A percentile compares a stretch with the other conserved stretches of the same genome.
phyloP scores from a whole-genome alignment of 805 yeast species.

The Pichia exigua region DNA sequence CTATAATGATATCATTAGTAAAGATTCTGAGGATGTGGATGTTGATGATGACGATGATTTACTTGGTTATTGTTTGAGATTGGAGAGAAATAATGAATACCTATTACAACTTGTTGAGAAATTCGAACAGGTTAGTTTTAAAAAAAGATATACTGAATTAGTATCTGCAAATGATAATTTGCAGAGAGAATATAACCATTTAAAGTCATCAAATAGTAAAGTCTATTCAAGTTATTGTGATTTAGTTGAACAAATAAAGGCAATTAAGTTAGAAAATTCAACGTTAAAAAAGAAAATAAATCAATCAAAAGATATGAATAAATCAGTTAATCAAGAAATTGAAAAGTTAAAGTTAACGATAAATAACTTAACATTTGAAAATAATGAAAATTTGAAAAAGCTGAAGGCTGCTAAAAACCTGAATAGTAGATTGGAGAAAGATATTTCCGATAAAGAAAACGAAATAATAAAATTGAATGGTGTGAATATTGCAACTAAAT shows the following conservation, averaged over 20 bases:
- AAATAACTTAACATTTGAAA: background rate
- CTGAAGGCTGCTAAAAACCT: constrained; percentile 1
- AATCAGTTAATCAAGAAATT: background rate
- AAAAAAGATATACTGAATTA: constrained; percentile 10
- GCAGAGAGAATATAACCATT: constrained; percentile 14
- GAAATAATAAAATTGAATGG: constrained; percentile 5
- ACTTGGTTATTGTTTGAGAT: constrained; percentile 11
- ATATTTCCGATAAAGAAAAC: constrained; percentile 2
- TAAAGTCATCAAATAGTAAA: constrained; percentile 18
- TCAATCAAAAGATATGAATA: background rate
- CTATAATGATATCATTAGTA: background rate
- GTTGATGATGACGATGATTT: constrained; percentile 1
- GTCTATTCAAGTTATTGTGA: constrained; percentile 22
- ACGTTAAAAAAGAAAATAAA: background rate
- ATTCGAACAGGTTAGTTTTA: constrained; percentile 18
- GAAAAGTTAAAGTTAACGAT: background rate
- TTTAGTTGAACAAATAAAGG: constrained; percentile 12
- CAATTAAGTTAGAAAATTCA: background rate
- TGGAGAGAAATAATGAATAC: constrained; percentile 15
- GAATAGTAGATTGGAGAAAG: background rate
- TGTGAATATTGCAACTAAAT: background rate
- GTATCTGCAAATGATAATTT: constrained; percentile 1
- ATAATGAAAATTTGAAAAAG: background rate
- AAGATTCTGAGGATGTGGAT: background rate
- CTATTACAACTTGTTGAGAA: constrained; percentile 12